Percentiles rank a stretch among this genome's conserved stretches.
These are phyloP conservation scores for Amanita brunnescens DNA, from an alignment of 768 basidiomycete genomes.

Conservation along the genomic window DNA sequence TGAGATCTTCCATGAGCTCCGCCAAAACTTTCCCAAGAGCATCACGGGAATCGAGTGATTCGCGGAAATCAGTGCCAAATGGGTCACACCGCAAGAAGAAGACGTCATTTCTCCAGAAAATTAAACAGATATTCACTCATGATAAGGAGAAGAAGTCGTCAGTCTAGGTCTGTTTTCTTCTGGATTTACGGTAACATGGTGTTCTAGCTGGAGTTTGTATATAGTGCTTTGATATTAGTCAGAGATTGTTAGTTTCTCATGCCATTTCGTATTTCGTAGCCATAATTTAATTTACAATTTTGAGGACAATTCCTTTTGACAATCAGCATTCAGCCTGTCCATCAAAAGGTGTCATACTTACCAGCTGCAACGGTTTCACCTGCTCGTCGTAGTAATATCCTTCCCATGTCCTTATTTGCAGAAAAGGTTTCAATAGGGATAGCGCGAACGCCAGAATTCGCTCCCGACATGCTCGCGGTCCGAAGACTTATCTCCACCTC, in stretches of 20 bases:
- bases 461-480: conserved; percentile 39
- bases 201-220: neutral
- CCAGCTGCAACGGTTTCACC: conserved; percentile 96
- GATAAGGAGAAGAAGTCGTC: conserved; percentile 27
- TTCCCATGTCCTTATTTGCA: conserved; percentile 92
- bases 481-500: conserved; percentile 79
- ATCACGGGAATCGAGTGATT: neutral
- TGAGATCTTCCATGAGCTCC: too few species aligned
- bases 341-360: conserved; percentile 18
- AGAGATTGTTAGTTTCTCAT: neutral
- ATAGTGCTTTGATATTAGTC: neutral
- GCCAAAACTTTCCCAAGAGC: neutral
- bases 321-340: too few species aligned
- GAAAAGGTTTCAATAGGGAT: conserved; percentile 86
- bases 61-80: neutral
- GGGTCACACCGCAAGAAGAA: conserved; percentile 39
- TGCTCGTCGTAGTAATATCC: conserved; percentile 76
- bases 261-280: neutral
- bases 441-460: conserved; percentile 35
- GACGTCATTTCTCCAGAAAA: conserved; percentile 42
- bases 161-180: neutral
- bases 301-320: neutral
- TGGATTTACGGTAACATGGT: neutral
- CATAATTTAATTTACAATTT: neutral
- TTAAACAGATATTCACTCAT: conserved; percentile 41